Evolutionary conservation across 768 basidiomycete genomes (phyloP).

Genomic region (Podaxis sp.): DNA sequence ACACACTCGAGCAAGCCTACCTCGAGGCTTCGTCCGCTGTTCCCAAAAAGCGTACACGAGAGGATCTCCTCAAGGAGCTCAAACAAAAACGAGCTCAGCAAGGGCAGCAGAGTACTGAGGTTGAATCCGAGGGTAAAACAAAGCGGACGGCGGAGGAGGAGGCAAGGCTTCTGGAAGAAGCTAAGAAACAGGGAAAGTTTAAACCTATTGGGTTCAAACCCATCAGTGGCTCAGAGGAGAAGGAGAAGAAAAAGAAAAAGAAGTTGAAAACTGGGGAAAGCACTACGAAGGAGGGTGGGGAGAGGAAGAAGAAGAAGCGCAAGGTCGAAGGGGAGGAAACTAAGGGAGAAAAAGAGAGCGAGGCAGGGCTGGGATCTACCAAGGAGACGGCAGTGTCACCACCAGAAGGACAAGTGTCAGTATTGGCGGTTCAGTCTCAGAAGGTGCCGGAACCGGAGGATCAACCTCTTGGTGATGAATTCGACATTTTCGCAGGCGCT

Average conservation of each 20-base stretch:
- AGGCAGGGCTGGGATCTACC: background rate
- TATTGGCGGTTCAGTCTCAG: background rate
- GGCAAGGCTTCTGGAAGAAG: slow-evolving; percentile 32
- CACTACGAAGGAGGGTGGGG: slow-evolving; percentile 17
- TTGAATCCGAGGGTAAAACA: slow-evolving; percentile 1
- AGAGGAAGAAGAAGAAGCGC: slow-evolving; percentile 19
- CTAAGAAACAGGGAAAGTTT: slow-evolving; percentile 48
- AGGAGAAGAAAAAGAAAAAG: slow-evolving; percentile 52
- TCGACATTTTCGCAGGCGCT: slow-evolving; percentile 85
- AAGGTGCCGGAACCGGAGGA: slow-evolving; percentile 25
- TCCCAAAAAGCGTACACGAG: slow-evolving; percentile 69
- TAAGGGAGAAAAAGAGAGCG: background rate
- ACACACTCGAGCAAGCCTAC: slow-evolving; percentile 76
- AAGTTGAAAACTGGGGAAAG: slow-evolving; percentile 49
- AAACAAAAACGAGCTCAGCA: slow-evolving; percentile 54
- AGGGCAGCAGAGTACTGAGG: slow-evolving; percentile 19
- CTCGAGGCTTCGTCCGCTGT: slow-evolving; percentile 30
- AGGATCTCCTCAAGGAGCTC: slow-evolving; percentile 68
- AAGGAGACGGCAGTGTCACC: slow-evolving; percentile 16
- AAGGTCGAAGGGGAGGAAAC: background rate
- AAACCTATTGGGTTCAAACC: slow-evolving; percentile 68
- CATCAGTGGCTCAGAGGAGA: slow-evolving; percentile 37
- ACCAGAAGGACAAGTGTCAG: background rate
- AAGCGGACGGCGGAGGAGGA: slow-evolving; percentile 24
- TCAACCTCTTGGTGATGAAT: slow-evolving; percentile 44